Base-by-base conservation (phyloP, 768 basidiomycete genomes). In the Butyriboletus loyo region DNA sequence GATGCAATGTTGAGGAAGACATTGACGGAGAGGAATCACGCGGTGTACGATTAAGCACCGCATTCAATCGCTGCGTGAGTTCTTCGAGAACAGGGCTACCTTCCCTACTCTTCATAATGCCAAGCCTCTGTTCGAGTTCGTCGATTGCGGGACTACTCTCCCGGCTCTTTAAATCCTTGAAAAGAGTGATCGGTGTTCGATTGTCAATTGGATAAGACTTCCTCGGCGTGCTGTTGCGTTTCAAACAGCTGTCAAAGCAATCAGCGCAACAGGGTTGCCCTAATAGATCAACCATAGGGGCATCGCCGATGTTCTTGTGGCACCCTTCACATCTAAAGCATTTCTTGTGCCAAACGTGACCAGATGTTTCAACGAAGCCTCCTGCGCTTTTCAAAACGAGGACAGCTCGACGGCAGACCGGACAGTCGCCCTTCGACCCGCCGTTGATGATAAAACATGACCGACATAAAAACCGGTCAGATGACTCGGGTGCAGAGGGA, bases 251-350 rank as follows among this genome's bases (percentile, higher is more conserved):
- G 54, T 90, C 91, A 59, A 93, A 92, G 61, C 91, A 93, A 37
- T 86, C 86, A 7, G 77, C 73, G 59, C 91, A 93, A 37, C 84
- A 87, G 10, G 91, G 91, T 30, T 80, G 78, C 5, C 91, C 91
- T 13, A 89, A 72, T n/a, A 93, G 71, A 66, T 92, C 91, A 30
- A 92, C 86, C 82, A 90, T 84, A 0, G 91, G 91, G 2, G 72
- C 72, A 57, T 86, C 79, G 8, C 88, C 85, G 30, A 92, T 84
- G 55, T 84, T 79, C 70, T 82, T 87, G 66, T 73, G 77, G 64
- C 91, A 93, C 6, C 81, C 83, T 15, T 78, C 75, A 62, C 91
- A 93, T 56, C 75, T 76, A 71, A 92, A 93, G 66, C 91, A 93
- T 41, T 73, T 77, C 67, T 86, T 89, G 63, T 93, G 91, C 90